These are phyloP conservation scores for Achlya hypogyna DNA, from an alignment of 352 stramenopile species.

Conservation along the genomic window DNA sequence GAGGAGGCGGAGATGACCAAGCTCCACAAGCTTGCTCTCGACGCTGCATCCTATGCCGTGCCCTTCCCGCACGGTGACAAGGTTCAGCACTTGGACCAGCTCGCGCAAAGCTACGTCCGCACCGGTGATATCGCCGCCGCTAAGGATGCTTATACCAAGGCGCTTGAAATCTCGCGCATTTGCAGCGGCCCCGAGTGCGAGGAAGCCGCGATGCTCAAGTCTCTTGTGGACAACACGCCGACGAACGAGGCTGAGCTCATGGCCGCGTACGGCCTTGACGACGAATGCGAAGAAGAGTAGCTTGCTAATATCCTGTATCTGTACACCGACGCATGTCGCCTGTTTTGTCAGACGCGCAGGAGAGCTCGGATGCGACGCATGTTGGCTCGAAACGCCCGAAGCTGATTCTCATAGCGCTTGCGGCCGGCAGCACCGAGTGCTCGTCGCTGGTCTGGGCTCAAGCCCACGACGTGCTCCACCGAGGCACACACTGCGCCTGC, in stretches of 20 bases:
- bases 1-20: conserved; percentile 37
- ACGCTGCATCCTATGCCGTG: conserved; percentile 35
- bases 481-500: conserved; percentile 36
- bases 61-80: conserved; percentile 64
- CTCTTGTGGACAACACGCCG: conserved; percentile 37
- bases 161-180: conserved; percentile 44
- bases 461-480: conserved; percentile 43
- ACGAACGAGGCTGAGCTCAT: conserved; percentile 43
- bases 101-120: conserved; percentile 58
- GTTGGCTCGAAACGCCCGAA: neutral
- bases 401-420: neutral
- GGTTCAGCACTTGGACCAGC: conserved; percentile 72
- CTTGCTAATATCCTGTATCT: no score
- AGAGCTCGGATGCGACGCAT: no score
- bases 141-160: conserved; percentile 42
- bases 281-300: neutral
- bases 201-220: conserved; percentile 44
- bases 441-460: conserved; percentile 24
- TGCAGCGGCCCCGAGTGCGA: conserved; percentile 52
- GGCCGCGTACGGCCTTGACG: conserved; percentile 32
- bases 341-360: no score
- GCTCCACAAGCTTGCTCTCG: conserved; percentile 31
- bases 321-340: no score
- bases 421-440: no score
- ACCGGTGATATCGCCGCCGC: conserved; percentile 40